Evolutionary conservation across 805 yeast species (phyloP).

Genomic region (Pichia insulana): DNA sequence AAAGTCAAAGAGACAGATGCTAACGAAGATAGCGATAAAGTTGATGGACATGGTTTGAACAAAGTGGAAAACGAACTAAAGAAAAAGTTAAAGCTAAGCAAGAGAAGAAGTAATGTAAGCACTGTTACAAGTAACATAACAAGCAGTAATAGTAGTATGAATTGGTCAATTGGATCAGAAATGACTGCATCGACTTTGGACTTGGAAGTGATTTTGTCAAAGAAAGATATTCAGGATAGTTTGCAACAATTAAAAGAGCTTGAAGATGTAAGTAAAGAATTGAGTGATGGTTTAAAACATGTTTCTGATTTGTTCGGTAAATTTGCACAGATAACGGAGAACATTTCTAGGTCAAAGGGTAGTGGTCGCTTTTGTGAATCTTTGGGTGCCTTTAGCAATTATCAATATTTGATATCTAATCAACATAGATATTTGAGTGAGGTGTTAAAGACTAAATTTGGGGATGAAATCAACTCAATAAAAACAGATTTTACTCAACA

Average conservation of each 20-base stretch:
- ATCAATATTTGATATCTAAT: conserved; percentile 67
- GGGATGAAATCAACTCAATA: conserved; percentile 40
- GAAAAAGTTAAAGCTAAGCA: neutral
- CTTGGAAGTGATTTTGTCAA: conserved; percentile 50
- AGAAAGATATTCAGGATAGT: conserved; percentile 47
- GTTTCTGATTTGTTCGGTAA: conserved; percentile 28
- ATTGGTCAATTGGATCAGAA: conserved; percentile 2
- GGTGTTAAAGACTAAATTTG: conserved; percentile 46
- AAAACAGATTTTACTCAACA: conserved; percentile 36
- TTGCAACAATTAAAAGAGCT: conserved; percentile 40
- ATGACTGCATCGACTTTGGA: conserved; percentile 47
- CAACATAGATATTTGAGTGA: conserved; percentile 66
- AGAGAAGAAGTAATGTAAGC: neutral
- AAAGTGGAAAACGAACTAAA: neutral
- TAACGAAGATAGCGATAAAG: neutral
- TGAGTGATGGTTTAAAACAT: conserved; percentile 61
- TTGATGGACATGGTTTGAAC: neutral
- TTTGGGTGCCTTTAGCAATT: conserved; percentile 62
- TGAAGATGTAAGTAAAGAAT: conserved; percentile 52
- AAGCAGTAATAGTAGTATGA: conserved; percentile 2
- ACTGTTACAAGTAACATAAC: conserved; percentile 5
- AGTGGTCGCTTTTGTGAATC: conserved; percentile 55
- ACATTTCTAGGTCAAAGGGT: conserved; percentile 45
- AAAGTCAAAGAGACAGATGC: neutral
- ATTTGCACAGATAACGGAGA: conserved; percentile 4